Percentiles rank a stretch among this genome's conserved stretches.
Conservation (phyloP, 2,329 filamentous ascomycete species). For the Graphilbum sp. region DNA sequence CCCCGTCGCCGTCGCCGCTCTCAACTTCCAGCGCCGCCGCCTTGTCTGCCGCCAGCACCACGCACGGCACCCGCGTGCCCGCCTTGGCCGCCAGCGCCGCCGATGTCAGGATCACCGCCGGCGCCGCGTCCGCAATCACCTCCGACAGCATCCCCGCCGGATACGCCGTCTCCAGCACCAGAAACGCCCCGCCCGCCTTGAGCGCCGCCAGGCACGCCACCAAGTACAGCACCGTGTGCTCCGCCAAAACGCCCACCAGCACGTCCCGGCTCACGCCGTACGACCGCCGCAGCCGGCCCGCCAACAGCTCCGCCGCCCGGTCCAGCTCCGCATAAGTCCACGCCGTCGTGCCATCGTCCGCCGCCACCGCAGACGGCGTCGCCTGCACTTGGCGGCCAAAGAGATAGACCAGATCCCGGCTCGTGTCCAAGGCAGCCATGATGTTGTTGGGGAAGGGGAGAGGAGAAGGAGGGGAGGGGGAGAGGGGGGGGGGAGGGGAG, state of each 20-base stretch:
- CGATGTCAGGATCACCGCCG: conserved; percentile 54
- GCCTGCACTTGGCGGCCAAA: conserved; percentile 51
- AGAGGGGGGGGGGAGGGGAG: too few relatives aligned
- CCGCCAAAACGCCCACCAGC: conserved; percentile 60
- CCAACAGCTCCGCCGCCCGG: conserved; percentile 46
- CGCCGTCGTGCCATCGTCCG: conserved; percentile 51
- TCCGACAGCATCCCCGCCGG: conserved; percentile 57
- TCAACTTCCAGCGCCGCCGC: background rate
- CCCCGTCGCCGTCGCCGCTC: too few relatives aligned
- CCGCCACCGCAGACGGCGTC: conserved; percentile 52
- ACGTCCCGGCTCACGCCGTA: conserved; percentile 57
- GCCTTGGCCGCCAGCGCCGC: conserved; percentile 48
- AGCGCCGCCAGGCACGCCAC: conserved; percentile 65
- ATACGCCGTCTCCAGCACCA: conserved; percentile 67
- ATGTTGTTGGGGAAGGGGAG: background rate
- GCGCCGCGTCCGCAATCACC: conserved; percentile 60
- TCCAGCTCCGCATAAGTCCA: conserved; percentile 64
- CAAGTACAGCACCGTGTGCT: conserved; percentile 62
- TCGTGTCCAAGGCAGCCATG: conserved; percentile 36
- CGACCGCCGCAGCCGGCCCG: conserved; percentile 39
- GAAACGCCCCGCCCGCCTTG: conserved; percentile 61
- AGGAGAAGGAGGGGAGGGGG: too few relatives aligned
- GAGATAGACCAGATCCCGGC: conserved; percentile 56
- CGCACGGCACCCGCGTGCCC: conserved; percentile 43
- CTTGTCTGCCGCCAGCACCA: conserved; percentile 39